Percentiles rank a stretch among this genome's conserved stretches.
Conservation (phyloP, 2,329 filamentous ascomycete genomes). For the Trichoderma citrinoviride region DNA sequence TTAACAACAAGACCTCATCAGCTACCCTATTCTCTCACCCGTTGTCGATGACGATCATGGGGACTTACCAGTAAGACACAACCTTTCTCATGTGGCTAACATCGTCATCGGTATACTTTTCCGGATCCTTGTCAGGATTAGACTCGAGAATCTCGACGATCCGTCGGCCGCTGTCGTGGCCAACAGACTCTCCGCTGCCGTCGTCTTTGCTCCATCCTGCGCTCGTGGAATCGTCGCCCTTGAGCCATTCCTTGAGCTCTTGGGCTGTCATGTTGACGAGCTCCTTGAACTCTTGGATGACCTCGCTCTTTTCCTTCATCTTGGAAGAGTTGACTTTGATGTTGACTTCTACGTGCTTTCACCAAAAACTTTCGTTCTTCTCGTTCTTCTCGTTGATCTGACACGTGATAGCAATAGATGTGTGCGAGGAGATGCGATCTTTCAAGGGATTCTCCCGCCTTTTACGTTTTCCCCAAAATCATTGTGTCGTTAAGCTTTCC, state of each 20-base stretch:
- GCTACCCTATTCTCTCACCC: too few species aligned
- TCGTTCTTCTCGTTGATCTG: too few species aligned
- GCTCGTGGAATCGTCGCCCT: conserved; percentile 53
- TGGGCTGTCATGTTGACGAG: conserved; percentile 63
- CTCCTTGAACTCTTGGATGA: conserved; percentile 59
- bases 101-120: conserved; percentile 54
- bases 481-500: conserved; percentile 6
- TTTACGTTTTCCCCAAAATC: neutral
- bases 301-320: conserved; percentile 31
- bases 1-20: neutral
- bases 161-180: conserved; percentile 61
- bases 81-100: conserved; percentile 61
- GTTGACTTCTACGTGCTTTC: too few species aligned
- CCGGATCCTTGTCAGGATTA: conserved; percentile 56
- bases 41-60: neutral
- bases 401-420: neutral
- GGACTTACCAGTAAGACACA: conserved; percentile 54
- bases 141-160: conserved; percentile 62
- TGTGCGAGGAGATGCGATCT: neutral
- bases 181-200: conserved; percentile 58
- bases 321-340: neutral
- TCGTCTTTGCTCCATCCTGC: conserved; percentile 61
- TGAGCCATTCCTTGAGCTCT: conserved; percentile 62
- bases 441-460: neutral
- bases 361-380: neutral